These are phyloP conservation scores for Immersiporthe knoxdaviesiana DNA, from an alignment of 2,329 filamentous ascomycete species.

Conservation along the genomic window DNA sequence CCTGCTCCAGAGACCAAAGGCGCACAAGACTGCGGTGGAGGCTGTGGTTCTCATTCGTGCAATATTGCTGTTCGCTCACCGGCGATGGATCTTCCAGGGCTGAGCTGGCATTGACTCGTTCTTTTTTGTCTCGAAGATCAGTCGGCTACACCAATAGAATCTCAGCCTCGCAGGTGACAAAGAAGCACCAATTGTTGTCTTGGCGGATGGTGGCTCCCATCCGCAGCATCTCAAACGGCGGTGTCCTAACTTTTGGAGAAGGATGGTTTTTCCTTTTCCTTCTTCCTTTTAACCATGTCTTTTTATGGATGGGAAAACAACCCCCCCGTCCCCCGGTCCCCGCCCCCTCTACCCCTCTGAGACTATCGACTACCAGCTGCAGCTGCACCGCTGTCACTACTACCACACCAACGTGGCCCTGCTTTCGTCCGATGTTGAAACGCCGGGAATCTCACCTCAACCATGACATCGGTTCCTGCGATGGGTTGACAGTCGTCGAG, in stretches of 20 bases:
- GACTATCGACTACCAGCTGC: not conserved
- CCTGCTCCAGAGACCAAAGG: not conserved
- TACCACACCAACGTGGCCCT: not conserved
- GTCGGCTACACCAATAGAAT: slow-evolving; percentile 21
- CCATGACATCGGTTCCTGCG: not conserved
- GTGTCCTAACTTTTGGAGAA: slow-evolving; percentile 23
- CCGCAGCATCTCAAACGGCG: slow-evolving; percentile 6
- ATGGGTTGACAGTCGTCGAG: not conserved
- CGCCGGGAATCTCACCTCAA: not conserved
- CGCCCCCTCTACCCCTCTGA: not conserved
- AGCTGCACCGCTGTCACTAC: slow-evolving; percentile 3
- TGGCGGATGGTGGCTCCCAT: not conserved
- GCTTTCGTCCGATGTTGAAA: slow-evolving; percentile 11
- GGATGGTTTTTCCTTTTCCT: not conserved
- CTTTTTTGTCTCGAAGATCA: slow-evolving; percentile 27
- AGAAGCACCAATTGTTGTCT: not conserved
- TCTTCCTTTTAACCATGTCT: not conserved
- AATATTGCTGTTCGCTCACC: not conserved
- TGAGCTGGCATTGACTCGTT: slow-evolving; percentile 20
- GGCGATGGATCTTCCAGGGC: not conserved
- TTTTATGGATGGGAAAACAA: slow-evolving; percentile 1
- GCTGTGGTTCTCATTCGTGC: slow-evolving; percentile 7
- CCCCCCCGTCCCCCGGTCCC: no score
- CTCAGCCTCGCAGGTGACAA: slow-evolving; percentile 10
- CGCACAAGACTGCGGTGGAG: not conserved